phyloP scores from a whole-genome alignment of 495 filamentous ascomycete genomes.

The Pyrenula aspistea region DNA sequence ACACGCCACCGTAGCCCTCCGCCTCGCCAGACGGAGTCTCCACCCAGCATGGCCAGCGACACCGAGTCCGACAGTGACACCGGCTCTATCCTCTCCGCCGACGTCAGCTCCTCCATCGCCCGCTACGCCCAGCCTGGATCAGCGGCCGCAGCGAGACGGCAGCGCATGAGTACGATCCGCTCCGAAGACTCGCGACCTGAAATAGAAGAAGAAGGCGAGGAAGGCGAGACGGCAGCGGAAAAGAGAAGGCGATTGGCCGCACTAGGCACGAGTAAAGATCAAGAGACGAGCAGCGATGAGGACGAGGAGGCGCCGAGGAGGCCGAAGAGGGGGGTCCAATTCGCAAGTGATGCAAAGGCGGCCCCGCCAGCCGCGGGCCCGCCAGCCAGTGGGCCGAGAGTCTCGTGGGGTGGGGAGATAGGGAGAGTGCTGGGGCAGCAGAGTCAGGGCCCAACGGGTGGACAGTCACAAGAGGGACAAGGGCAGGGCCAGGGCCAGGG shows the following conservation, averaged over 20 bases:
- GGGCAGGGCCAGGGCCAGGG: not conserved
- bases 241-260: slow-evolving; percentile 72
- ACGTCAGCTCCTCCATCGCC: not conserved
- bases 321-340: not conserved
- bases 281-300: slow-evolving; percentile 52
- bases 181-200: not conserved
- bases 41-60: not conserved
- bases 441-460: no score
- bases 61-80: slow-evolving; percentile 43
- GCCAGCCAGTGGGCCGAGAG: not conserved
- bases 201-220: slow-evolving; percentile 24
- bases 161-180: not conserved
- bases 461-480: not conserved
- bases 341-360: not conserved
- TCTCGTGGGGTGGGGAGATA: not conserved
- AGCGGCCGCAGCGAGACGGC: slow-evolving; percentile 1
- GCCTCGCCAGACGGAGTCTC: not conserved
- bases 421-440: not conserved
- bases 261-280: slow-evolving; percentile 51
- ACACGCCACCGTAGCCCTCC: not conserved
- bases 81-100: slow-evolving; percentile 35
- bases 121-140: slow-evolving; percentile 21
- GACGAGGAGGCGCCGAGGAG: slow-evolving; percentile 16
- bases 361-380: not conserved
- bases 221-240: slow-evolving; percentile 72